Evolutionary conservation across 768 basidiomycete genomes (phyloP).

Genomic region (Termitomyces sp.): DNA sequence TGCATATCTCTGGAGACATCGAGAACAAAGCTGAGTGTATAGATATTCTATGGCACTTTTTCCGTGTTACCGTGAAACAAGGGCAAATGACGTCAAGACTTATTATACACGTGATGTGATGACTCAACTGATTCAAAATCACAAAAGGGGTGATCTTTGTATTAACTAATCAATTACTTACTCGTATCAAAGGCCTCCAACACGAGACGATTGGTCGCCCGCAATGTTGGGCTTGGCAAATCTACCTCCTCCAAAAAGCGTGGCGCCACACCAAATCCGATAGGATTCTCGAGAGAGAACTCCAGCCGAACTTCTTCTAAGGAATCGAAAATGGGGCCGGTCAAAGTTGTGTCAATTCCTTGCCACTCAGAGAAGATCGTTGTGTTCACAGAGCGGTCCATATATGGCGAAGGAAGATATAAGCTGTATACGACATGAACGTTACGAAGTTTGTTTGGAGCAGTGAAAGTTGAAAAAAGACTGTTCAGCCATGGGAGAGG

Average conservation of each 20-base stretch:
- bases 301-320: conserved; percentile 20
- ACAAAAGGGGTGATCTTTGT: no score
- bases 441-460: conserved; percentile 12
- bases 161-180: not conserved
- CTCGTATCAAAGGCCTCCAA: conserved; percentile 24
- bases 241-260: conserved; percentile 23
- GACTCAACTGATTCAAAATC: no score
- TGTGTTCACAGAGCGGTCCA: conserved; percentile 21
- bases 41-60: not conserved
- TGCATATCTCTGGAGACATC: not conserved
- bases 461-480: conserved; percentile 16
- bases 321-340: conserved; percentile 15
- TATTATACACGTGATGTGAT: not conserved
- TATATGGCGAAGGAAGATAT: conserved; percentile 24
- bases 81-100: not conserved
- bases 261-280: conserved; percentile 23
- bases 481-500: conserved; percentile 22
- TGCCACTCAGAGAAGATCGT: conserved; percentile 20
- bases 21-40: not conserved
- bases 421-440: conserved; percentile 20
- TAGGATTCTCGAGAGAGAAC: conserved; percentile 24
- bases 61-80: conserved; percentile 1
- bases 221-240: conserved; percentile 21
- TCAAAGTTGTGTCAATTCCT: conserved; percentile 19
- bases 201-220: conserved; percentile 13